Base-by-base conservation (phyloP, 495 filamentous ascomycete genomes). In the Friedmanniomyces endolithicus region DNA sequence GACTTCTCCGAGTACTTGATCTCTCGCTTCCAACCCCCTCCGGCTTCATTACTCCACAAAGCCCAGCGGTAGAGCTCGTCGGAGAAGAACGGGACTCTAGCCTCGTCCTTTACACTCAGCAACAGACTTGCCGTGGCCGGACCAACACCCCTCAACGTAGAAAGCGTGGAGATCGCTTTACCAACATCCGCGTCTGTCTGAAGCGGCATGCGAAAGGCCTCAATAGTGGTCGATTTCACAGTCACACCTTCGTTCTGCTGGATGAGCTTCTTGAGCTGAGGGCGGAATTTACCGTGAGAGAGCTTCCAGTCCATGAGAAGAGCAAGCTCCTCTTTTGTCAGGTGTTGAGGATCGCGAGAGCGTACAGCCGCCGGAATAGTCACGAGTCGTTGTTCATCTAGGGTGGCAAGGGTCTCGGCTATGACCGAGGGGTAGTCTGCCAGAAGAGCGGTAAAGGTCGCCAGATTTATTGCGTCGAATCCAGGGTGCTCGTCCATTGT, bases 231-330 rank as follows among this genome's bases (percentile, higher is more conserved):
- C 22, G 20, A 27, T 54, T 17, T 19, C 1, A 47, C 33, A 19
- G 50, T n/a, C 20, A 48, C n/a, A 0, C 65, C 58, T 3, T 70
- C 65, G 0, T 89, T 90, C 17, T 75, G 74, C 41, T 77, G 75
- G 19, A 86, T 74, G 50, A 85, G 75, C 14, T 79, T 78, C 65
- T 83, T 72, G 22, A 90, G 71, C 0, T 71, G 76, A 34, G 86
- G 84, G n/a, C 86, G 78, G 65, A 76, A 81, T 25, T 75, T 79
- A 16, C 86, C 86, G 64, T 88, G 85, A 61, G 74, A 73, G 84
- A 85, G 67, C 69, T 88, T 90, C 86, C 86, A 90, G 52, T 85
- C 78, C 48, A 87, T 77, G n/a, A 88, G 54, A 12, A 51, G 41
- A 23, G 48, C 50, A 3, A 70, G 49, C 44, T 70, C 65, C 0